Evolutionary conservation across 129 eudicot species (phyloP).

Genomic region (Chrysanthemum makinoi): DNA sequence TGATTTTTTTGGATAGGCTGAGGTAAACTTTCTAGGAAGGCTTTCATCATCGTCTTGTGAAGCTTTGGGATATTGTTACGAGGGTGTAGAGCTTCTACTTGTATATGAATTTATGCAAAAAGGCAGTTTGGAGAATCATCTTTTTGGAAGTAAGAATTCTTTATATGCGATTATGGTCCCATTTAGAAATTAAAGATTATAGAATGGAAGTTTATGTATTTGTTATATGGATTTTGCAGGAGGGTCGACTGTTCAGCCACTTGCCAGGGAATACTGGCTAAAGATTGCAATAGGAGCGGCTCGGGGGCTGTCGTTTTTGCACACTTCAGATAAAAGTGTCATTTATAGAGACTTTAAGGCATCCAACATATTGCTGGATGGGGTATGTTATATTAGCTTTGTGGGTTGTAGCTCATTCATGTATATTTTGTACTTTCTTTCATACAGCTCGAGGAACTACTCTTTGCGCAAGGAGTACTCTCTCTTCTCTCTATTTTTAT

Average conservation of each 20-base stretch:
- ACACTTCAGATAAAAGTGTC: constrained; percentile 60
- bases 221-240: constrained; percentile 41
- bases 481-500: constrained; percentile 7
- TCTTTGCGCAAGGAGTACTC: not conserved
- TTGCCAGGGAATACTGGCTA: constrained; percentile 80
- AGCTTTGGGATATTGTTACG: constrained; percentile 87
- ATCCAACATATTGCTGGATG: constrained; percentile 80
- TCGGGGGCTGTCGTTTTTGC: constrained; percentile 78
- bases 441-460: not conserved
- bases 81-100: constrained; percentile 74
- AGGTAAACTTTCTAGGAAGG: constrained; percentile 79
- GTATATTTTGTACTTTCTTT: not conserved
- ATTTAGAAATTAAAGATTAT: not conserved
- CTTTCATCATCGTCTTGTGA: constrained; percentile 90
- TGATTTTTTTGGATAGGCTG: constrained; percentile 52
- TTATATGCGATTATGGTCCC: not conserved
- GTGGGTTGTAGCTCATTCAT: constrained; percentile 5
- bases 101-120: constrained; percentile 92
- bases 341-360: constrained; percentile 91
- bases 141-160: constrained; percentile 78
- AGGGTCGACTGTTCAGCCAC: constrained; percentile 80
- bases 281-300: constrained; percentile 86
- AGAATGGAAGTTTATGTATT: constrained; percentile 8
- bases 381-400: constrained; percentile 39
- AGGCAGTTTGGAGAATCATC: constrained; percentile 93